Evolutionary conservation across 306 rosid species (phyloP).

Genomic region (Cercis canadensis): DNA sequence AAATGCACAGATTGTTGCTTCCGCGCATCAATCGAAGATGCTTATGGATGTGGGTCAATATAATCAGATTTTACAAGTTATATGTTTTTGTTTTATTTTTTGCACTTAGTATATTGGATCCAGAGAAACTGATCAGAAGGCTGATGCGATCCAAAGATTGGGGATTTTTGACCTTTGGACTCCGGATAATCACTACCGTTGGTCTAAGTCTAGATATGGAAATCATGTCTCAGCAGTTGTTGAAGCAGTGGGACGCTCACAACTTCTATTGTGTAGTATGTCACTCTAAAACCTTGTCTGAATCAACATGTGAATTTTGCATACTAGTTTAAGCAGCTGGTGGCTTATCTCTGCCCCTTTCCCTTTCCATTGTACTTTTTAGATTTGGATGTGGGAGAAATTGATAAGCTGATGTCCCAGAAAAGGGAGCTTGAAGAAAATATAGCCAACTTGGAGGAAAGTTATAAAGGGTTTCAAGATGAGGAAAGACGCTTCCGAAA

Average conservation of each 20-base stretch:
- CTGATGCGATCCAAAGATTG: constrained; percentile 64
- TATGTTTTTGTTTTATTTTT: constrained; percentile 14
- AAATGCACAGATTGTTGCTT: neutral
- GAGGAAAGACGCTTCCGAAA: constrained; percentile 59
- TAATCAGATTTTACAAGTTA: constrained; percentile 25
- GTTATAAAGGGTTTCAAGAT: constrained; percentile 49
- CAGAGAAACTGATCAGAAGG: constrained; percentile 75
- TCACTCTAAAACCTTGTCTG: constrained; percentile 27
- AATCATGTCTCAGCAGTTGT: constrained; percentile 76
- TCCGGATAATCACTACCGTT: constrained; percentile 84
- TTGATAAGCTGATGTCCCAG: constrained; percentile 62
- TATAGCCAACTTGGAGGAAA: constrained; percentile 56
- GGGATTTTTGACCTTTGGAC: constrained; percentile 87
- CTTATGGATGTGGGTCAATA: constrained; percentile 13
- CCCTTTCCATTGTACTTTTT: constrained; percentile 32
- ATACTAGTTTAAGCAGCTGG: constrained; percentile 17
- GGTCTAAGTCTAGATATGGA: constrained; percentile 88
- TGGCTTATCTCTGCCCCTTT: neutral
- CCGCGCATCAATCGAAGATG: constrained; percentile 22
- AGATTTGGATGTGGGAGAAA: constrained; percentile 76
- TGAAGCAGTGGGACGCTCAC: constrained; percentile 61
- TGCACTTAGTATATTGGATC: constrained; percentile 78
- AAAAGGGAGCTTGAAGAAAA: constrained; percentile 67
- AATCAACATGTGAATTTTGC: constrained; percentile 1
- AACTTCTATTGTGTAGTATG: constrained; percentile 69